Evolutionary conservation across 352 stramenopile genomes (phyloP).

Genomic region (Peronospora belbahrii): DNA sequence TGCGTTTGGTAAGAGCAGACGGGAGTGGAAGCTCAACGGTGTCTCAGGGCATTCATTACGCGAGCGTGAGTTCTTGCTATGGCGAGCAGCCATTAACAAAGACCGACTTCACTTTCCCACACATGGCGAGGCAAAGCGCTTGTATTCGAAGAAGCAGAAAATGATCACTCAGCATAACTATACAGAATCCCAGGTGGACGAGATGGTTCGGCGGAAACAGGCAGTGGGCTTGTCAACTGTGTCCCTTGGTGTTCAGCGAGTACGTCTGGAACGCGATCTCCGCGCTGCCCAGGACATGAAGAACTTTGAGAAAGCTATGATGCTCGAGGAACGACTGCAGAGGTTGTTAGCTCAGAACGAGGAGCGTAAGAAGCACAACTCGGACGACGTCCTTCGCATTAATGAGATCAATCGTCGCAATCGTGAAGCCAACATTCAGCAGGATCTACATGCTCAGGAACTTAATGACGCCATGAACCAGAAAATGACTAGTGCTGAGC

Average conservation of each 20-base stretch:
- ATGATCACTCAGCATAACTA: conserved; percentile 73
- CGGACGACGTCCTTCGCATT: conserved; percentile 74
- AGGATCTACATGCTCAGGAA: conserved; percentile 66
- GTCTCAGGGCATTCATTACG: conserved; percentile 66
- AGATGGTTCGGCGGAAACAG: conserved; percentile 74
- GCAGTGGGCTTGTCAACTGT: conserved; percentile 54
- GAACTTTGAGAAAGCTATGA: conserved; percentile 80
- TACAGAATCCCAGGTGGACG: conserved; percentile 66
- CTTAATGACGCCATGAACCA: conserved; percentile 68
- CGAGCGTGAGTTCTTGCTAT: conserved; percentile 78
- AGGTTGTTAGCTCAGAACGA: conserved; percentile 62
- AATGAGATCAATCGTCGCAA: conserved; percentile 84
- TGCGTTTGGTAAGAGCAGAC: conserved; percentile 68
- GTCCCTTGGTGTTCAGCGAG: conserved; percentile 64
- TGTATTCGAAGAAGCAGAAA: conserved; percentile 52
- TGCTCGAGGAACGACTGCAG: conserved; percentile 59
- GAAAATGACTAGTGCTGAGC: conserved; percentile 78
- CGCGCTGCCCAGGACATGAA: conserved; percentile 77
- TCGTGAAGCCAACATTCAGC: conserved; percentile 70
- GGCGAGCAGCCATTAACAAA: conserved; percentile 74
- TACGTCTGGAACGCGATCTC: conserved; percentile 74
- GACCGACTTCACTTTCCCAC: conserved; percentile 66
- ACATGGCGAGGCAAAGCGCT: conserved; percentile 56
- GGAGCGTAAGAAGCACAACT: conserved; percentile 61
- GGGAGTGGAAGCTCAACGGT: conserved; percentile 67